phyloP scores from a whole-genome alignment of 2,329 filamentous ascomycete genomes.

The Cyphellophora europaea region DNA sequence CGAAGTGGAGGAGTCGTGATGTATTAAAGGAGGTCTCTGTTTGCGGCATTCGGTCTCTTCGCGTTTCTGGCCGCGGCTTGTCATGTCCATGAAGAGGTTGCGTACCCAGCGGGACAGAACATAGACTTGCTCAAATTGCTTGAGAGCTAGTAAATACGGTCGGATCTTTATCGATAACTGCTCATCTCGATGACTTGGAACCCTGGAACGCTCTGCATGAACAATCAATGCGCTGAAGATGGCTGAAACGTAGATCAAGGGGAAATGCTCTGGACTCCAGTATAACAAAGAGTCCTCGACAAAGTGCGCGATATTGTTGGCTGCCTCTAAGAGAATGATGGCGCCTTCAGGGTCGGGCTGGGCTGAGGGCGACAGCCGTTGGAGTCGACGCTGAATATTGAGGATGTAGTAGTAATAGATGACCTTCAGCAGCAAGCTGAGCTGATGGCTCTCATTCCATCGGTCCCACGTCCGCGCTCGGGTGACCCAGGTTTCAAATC shows the following conservation, averaged over 20 bases:
- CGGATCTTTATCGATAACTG: slow-evolving; percentile 4
- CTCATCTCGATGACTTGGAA: not conserved
- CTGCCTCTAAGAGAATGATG: slow-evolving; percentile 3
- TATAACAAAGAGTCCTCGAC: slow-evolving; percentile 5
- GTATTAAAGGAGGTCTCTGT: not conserved
- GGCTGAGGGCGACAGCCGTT: slow-evolving; percentile 1
- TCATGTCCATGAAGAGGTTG: slow-evolving; percentile 5
- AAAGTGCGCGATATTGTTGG: slow-evolving; percentile 1
- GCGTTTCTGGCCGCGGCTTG: not conserved
- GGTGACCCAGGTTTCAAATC: slow-evolving; percentile 3
- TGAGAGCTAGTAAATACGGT: slow-evolving; percentile 2
- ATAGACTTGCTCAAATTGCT: slow-evolving; percentile 7
- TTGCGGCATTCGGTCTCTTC: no score
- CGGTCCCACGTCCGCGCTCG: not conserved
- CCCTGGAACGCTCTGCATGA: not conserved
- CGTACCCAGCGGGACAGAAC: slow-evolving; percentile 5
- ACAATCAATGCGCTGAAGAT: slow-evolving; percentile 4
- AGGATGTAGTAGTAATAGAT: slow-evolving; percentile 1
- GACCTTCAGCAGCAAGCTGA: slow-evolving; percentile 3
- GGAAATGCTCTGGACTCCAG: slow-evolving; percentile 3
- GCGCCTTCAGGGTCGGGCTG: slow-evolving; percentile 2
- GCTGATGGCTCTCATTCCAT: not conserved
- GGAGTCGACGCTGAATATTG: slow-evolving; percentile 2
- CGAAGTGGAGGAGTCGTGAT: not conserved
- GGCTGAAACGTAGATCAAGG: slow-evolving; percentile 5